Evolutionary conservation across 2,329 filamentous ascomycete species (phyloP).

Genomic region (Aspergillus thermomutatus): DNA sequence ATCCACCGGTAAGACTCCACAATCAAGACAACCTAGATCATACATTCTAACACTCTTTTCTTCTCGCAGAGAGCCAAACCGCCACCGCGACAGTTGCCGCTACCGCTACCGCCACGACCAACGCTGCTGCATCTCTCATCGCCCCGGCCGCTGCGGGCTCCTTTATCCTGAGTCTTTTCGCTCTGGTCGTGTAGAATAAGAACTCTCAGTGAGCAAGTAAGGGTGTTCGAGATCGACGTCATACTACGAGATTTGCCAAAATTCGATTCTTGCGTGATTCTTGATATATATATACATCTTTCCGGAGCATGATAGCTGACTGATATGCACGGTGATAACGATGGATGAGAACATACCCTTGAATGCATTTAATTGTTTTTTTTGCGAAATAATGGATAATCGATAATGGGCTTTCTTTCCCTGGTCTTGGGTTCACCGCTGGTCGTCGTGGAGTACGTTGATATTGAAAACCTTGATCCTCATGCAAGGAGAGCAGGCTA

Average conservation of each 20-base stretch:
- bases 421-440: background rate
- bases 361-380: background rate
- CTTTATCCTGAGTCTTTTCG: conserved; percentile 25
- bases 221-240: background rate
- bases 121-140: conserved; percentile 23
- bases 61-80: conserved; percentile 3
- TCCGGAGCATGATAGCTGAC: background rate
- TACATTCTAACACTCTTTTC: conserved; percentile 9
- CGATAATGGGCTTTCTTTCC: background rate
- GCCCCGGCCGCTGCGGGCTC: conserved; percentile 27
- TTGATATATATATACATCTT: background rate
- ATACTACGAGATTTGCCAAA: background rate
- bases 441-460: background rate
- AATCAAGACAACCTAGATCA: conserved; percentile 5
- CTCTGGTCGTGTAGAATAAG: conserved; percentile 20
- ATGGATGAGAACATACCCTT: background rate
- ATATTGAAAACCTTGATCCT: background rate
- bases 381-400: background rate
- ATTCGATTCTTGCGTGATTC: too few species aligned
- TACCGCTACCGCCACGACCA: conserved; percentile 21
- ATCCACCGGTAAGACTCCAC: conserved; percentile 12
- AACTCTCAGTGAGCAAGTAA: background rate
- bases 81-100: conserved; percentile 3
- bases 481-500: background rate
- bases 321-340: background rate